A percentile compares a stretch with the other conserved stretches of the same genome.
These are phyloP conservation scores for Lyophyllum decastes DNA, from an alignment of 768 basidiomycete species.

Conservation along the genomic window DNA sequence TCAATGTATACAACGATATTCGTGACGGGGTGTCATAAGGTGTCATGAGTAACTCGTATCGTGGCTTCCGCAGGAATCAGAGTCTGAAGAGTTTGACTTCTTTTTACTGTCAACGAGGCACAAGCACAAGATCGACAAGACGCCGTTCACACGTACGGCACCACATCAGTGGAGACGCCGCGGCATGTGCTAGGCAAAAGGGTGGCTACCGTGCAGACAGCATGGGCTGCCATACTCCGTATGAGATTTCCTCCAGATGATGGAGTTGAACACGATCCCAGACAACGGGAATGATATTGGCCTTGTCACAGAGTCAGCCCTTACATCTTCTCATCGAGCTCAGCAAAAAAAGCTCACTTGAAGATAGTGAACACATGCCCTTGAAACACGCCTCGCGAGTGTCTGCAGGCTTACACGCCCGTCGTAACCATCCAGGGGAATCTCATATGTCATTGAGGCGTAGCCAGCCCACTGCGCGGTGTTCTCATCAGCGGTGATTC, in stretches of 20 bases:
- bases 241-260: conserved; percentile 67
- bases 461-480: conserved; percentile 67
- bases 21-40: neutral
- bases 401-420: conserved; percentile 67
- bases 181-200: neutral
- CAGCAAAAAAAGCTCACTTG: conserved; percentile 45
- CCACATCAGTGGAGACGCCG: neutral
- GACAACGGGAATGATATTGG: conserved; percentile 67
- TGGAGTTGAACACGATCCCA: conserved; percentile 72
- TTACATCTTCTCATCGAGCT: neutral
- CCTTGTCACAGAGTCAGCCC: conserved; percentile 36
- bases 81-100: neutral
- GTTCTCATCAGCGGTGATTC: neutral
- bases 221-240: conserved; percentile 78
- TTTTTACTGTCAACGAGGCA: neutral
- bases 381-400: conserved; percentile 65
- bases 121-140: neutral
- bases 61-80: neutral
- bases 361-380: conserved; percentile 75
- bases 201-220: conserved; percentile 30
- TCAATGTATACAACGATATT: neutral
- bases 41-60: neutral
- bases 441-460: conserved; percentile 69
- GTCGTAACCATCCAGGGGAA: conserved; percentile 68
- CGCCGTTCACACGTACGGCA: neutral